These are phyloP conservation scores for Microascus cirrosus DNA, from an alignment of 2,329 filamentous ascomycete species.

Conservation along the genomic window DNA sequence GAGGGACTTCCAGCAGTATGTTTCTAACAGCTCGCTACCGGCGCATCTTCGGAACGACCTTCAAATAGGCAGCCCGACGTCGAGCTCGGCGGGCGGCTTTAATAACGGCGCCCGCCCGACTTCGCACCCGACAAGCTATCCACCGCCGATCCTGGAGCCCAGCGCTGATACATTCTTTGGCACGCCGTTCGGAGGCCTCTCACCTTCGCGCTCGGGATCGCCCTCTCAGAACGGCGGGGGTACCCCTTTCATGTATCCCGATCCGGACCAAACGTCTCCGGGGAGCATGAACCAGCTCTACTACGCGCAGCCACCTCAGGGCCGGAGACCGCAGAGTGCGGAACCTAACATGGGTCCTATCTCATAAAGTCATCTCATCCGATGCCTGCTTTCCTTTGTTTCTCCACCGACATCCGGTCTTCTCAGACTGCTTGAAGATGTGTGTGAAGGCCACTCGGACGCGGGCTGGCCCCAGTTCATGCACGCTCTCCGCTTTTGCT, in stretches of 20 bases:
- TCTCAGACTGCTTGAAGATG: neutral
- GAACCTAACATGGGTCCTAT: conserved; percentile 44
- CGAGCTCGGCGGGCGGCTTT: conserved; percentile 53
- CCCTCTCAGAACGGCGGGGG: conserved; percentile 55
- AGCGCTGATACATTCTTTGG: conserved; percentile 45
- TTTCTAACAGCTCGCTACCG: conserved; percentile 64
- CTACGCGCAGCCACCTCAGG: conserved; percentile 44
- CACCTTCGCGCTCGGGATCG: conserved; percentile 63
- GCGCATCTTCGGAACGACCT: conserved; percentile 71
- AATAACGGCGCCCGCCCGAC: conserved; percentile 54
- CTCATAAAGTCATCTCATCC: conserved; percentile 15
- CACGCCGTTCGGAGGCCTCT: conserved; percentile 78
- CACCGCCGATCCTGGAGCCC: conserved; percentile 79
- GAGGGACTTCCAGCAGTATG: conserved; percentile 38
- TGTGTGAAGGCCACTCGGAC: neutral
- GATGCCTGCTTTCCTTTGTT: neutral
- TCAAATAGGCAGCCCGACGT: conserved; percentile 57
- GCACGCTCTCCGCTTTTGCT: neutral
- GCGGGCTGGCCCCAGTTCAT: neutral
- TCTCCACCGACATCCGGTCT: neutral
- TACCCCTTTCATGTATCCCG: conserved; percentile 59
- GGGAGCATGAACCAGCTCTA: conserved; percentile 49
- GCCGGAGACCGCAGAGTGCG: conserved; percentile 64
- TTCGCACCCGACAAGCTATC: conserved; percentile 74
- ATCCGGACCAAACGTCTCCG: conserved; percentile 59